A percentile compares a stretch with the other conserved stretches of the same genome.
These are phyloP conservation scores for Brachypodium distachyon DNA, from an alignment of 202 grass and related monocot species.

Conservation along the genomic window DNA sequence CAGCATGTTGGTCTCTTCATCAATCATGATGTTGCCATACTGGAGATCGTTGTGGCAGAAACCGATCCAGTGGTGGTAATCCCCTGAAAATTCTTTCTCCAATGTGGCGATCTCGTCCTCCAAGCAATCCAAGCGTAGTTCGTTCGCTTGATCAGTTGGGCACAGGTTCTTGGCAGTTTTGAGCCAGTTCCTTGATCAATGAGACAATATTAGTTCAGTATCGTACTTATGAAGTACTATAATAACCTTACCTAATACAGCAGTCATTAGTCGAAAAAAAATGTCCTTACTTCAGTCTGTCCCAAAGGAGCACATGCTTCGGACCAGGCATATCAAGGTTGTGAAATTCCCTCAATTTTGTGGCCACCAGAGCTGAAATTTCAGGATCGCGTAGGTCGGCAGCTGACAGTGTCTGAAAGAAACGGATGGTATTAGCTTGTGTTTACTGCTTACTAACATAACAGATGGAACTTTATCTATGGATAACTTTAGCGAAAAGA, in stretches of 20 bases:
- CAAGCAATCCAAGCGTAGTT: slow-evolving; percentile 65
- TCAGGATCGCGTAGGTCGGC: slow-evolving; percentile 67
- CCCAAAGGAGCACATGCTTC: slow-evolving; percentile 68
- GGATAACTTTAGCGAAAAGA: not conserved
- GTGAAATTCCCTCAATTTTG: slow-evolving; percentile 92
- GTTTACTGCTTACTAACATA: not conserved
- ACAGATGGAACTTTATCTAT: not conserved
- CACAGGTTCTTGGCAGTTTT: slow-evolving; percentile 62
- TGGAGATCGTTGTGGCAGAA: slow-evolving; percentile 99
- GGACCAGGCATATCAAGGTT: slow-evolving; percentile 87
- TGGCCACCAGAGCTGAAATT: slow-evolving; percentile 66
- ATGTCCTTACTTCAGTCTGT: slow-evolving; percentile 62
- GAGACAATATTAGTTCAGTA: not conserved
- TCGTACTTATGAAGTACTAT: not conserved
- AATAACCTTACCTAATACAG: not conserved
- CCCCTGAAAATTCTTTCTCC: slow-evolving; percentile 47
- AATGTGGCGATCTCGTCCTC: slow-evolving; percentile 57
- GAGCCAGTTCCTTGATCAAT: slow-evolving; percentile 79
- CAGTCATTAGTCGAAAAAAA: not conserved
- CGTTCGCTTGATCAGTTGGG: slow-evolving; percentile 43
- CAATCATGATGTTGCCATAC: slow-evolving; percentile 99
- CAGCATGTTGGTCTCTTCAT: slow-evolving; percentile 75
- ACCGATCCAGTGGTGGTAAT: slow-evolving; percentile 61
- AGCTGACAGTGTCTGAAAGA: slow-evolving; percentile 77
- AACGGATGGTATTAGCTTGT: not conserved